These are phyloP conservation scores for Camellia lanceoleosa DNA, from an alignment of 148 eudicot genomes.

Conservation along the genomic window DNA sequence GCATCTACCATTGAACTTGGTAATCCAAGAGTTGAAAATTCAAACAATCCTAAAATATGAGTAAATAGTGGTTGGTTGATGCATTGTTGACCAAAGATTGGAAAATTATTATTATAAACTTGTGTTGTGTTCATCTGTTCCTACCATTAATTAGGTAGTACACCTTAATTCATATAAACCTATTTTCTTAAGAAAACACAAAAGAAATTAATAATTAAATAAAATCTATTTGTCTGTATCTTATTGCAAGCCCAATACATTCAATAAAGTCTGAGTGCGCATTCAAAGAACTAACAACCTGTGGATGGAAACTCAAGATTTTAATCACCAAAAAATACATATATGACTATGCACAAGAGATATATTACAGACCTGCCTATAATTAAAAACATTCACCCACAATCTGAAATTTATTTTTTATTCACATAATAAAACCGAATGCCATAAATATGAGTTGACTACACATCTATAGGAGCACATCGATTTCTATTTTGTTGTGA, in stretches of 20 bases:
- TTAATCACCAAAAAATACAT: neutral
- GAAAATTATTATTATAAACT: neutral
- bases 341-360: neutral
- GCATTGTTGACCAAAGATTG: neutral
- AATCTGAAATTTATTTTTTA: neutral
- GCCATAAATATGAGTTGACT: neutral
- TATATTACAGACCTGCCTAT: neutral
- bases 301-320: constrained; percentile 19
- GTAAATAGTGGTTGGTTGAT: neutral
- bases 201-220: neutral
- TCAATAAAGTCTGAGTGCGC: constrained; percentile 80
- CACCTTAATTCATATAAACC: neutral
- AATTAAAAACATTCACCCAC: neutral
- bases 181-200: neutral
- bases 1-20: too few species aligned
- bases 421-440: neutral
- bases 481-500: neutral
- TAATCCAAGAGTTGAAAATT: neutral
- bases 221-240: constrained; percentile 31
- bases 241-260: constrained; percentile 66
- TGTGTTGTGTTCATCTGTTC: neutral
- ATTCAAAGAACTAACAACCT: constrained; percentile 71
- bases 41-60: neutral
- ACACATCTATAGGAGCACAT: neutral
- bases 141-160: neutral